Base-by-base conservation (phyloP, 106 monocot genomes). In the Dendrobium huoshanense region DNA sequence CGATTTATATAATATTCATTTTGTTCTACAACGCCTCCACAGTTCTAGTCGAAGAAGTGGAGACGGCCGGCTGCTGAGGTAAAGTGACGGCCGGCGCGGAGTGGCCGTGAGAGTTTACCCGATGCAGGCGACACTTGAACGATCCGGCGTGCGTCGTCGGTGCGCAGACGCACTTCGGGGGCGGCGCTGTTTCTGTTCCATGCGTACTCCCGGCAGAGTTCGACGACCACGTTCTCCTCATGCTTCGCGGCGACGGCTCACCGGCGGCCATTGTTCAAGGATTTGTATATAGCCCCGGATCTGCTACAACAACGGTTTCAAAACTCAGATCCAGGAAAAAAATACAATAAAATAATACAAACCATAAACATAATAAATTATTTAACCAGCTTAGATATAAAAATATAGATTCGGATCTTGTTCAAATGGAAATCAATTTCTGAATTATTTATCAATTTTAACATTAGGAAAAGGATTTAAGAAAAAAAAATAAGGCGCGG, bases 41-140 rank as follows among this genome's bases (percentile, higher is more conserved):
- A 17, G 74, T 74, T 74, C 74, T 74, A 74, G 74, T 74, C 1
- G 74, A 42, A 43, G 74, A 20, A 43, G 74, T 0, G 42, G 74
- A 74, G 20, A 74, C 74, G 17, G 74, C 41, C 33, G 41, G 74
- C 74, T 74, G 74, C 41, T 15, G 41, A 33, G 74, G 74, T 74
- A 74, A 74, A 43, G 58, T 1, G 9, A 29, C 29, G 5, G 81
- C 16, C 31, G 83, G 56, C 40, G 86, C 41, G 13, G 84, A 85
- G 29, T 75, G 83, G 44, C 79, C 80, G 2, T 84, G 78, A 64
- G 84, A 78, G 49, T 89, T 87, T 75, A 70, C 80, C 84, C 89
- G 82, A 82, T 89, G 89, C 44, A 85, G 80, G 17, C 87, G 82
- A 73, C 89, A 89, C 87, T 87, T 89, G 87, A 89, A 89, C 4